Conservation (phyloP, 2,329 filamentous ascomycete genomes). For the Venturia nashicola region DNA sequence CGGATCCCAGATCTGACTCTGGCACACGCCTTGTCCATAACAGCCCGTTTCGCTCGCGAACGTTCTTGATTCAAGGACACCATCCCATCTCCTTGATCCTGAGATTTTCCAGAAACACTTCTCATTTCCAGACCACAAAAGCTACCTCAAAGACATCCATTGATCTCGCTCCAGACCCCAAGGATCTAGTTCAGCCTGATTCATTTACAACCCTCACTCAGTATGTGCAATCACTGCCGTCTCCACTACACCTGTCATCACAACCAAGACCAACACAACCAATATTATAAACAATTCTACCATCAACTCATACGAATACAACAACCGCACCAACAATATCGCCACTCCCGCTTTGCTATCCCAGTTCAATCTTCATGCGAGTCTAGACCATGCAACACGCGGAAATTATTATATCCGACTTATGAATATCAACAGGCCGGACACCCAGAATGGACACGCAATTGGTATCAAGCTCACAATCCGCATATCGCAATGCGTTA, state of each 20-base stretch:
- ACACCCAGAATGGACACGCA: background rate
- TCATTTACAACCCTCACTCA: background rate
- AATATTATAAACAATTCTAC: background rate
- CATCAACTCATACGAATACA: background rate
- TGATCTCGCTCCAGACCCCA: background rate
- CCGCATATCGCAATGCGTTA: background rate
- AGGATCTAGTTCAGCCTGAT: too few species aligned
- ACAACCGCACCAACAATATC: background rate
- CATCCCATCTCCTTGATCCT: background rate
- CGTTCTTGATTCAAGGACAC: background rate
- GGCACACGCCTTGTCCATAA: background rate
- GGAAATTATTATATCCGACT: background rate
- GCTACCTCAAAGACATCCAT: background rate
- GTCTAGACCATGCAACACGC: background rate
- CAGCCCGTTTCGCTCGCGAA: background rate
- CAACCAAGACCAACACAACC: background rate
- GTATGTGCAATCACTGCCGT: background rate
- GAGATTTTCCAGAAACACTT: background rate
- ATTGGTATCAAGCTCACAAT: background rate
- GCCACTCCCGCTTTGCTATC: background rate
- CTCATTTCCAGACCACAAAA: background rate
- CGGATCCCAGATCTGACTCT: background rate
- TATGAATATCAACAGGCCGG: background rate
- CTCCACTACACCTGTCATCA: background rate
- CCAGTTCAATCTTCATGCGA: background rate